Percentiles rank a stretch among this genome's conserved stretches.
Evolutionary conservation across 73 alveolate species (phyloP).

Genomic region (Urostyla sp.): DNA sequence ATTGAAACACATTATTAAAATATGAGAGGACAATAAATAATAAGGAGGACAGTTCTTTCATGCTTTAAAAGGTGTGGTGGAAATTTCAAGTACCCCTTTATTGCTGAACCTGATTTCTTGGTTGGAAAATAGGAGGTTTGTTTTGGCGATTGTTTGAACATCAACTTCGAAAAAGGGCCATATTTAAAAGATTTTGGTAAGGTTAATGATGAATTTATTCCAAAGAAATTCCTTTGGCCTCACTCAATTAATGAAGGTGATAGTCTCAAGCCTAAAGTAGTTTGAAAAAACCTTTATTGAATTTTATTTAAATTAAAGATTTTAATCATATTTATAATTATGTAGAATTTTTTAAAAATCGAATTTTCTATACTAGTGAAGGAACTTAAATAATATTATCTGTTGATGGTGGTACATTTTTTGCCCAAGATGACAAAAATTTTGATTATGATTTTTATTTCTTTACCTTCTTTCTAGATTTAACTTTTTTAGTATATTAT

Average conservation of each 20-base stretch:
- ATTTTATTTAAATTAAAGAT: constrained; percentile 8
- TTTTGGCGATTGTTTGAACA: constrained; percentile 65
- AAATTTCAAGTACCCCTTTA: constrained; percentile 39
- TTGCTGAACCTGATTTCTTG: constrained; percentile 14
- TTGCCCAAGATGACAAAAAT: too few species aligned
- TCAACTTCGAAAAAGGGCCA: constrained; percentile 67
- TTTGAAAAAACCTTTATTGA: background rate
- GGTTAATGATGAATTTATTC: constrained; percentile 57
- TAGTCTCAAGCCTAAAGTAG: background rate
- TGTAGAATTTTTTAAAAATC: too few species aligned
- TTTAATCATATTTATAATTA: too few species aligned
- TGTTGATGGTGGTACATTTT: too few species aligned
- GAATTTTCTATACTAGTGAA: too few species aligned
- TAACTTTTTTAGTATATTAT: too few species aligned
- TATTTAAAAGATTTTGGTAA: constrained; percentile 58
- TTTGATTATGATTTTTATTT: too few species aligned
- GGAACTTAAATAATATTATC: too few species aligned
- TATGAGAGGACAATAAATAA: background rate
- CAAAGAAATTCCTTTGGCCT: constrained; percentile 66
- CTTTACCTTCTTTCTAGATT: too few species aligned
- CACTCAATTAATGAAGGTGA: constrained; percentile 5
- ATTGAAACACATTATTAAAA: constrained; percentile 5
- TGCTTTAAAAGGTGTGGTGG: constrained; percentile 65
- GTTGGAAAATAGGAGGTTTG: constrained; percentile 47
- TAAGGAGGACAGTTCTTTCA: constrained; percentile 30